These are phyloP conservation scores for Coemansia sp. DNA, from an alignment of 192 early-diverging fungal genomes.

Conservation along the genomic window DNA sequence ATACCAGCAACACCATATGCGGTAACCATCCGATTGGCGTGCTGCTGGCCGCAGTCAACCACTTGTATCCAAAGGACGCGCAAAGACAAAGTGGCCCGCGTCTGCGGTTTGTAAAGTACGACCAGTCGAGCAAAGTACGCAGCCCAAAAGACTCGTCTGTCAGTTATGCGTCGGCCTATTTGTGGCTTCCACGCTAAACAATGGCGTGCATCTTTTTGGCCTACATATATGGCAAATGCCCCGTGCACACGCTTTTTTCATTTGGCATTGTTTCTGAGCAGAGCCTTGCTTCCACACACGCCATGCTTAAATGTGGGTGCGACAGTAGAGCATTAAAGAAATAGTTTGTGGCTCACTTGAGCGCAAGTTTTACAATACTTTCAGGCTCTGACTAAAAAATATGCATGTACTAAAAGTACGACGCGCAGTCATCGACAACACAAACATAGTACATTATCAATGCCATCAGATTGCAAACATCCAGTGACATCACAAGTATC, in stretches of 20 bases:
- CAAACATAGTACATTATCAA: not conserved
- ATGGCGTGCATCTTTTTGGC: not conserved
- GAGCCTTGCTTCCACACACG: too few relatives aligned
- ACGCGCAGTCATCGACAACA: too few relatives aligned
- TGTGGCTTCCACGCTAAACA: slow-evolving; percentile 13
- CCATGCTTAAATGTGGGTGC: too few relatives aligned
- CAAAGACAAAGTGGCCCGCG: slow-evolving; percentile 17
- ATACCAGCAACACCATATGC: slow-evolving; percentile 92
- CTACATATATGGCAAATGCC: too few relatives aligned
- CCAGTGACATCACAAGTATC: not conserved
- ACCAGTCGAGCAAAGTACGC: slow-evolving; percentile 72
- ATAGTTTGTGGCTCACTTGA: too few relatives aligned
- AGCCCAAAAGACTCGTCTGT: slow-evolving; percentile 67
- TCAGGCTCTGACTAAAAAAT: too few relatives aligned
- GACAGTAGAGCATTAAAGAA: too few relatives aligned
- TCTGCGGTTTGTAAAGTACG: slow-evolving; percentile 79
- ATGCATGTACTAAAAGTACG: too few relatives aligned
- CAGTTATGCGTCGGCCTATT: slow-evolving; percentile 71
- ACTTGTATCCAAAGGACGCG: slow-evolving; percentile 18
- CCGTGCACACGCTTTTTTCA: too few relatives aligned
- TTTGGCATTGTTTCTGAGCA: too few relatives aligned
- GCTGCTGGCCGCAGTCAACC: slow-evolving; percentile 66
- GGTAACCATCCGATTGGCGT: slow-evolving; percentile 89
- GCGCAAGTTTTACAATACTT: too few relatives aligned
- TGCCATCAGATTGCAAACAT: not conserved